phyloP scores from a whole-genome alignment of 2,329 filamentous ascomycete genomes.

The Trichoderma sp. region DNA sequence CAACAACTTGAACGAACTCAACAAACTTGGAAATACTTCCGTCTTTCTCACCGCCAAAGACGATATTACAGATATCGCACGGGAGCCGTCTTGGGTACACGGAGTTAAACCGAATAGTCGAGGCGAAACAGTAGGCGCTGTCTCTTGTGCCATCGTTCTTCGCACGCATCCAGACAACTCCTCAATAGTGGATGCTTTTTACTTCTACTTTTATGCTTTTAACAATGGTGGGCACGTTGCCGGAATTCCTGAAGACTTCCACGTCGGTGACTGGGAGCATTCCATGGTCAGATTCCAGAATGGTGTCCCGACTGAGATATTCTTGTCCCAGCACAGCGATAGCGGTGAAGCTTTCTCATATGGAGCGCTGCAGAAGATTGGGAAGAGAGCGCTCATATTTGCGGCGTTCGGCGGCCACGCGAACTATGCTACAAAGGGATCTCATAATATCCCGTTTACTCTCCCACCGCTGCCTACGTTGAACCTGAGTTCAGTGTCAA shows the following conservation, averaged over 20 bases:
- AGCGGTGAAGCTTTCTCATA: background rate
- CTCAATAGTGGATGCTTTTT: background rate
- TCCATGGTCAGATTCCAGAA: background rate
- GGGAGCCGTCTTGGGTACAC: background rate
- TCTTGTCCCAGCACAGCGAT: background rate
- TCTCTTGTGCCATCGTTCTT: background rate
- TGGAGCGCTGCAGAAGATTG: background rate
- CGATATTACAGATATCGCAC: background rate
- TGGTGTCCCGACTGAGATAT: background rate
- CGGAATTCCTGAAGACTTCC: background rate
- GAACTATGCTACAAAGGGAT: background rate
- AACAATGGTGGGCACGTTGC: background rate
- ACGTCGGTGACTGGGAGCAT: slow-evolving; percentile 5
- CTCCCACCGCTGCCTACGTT: background rate
- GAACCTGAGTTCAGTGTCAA: background rate
- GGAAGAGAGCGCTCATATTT: background rate
- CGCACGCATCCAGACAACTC: background rate
- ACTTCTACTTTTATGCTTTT: background rate
- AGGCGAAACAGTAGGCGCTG: background rate
- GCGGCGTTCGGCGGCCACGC: background rate
- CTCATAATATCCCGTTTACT: background rate
- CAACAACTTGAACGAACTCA: slow-evolving; percentile 1
- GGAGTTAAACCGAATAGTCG: background rate
- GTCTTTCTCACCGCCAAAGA: background rate
- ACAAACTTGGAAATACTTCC: background rate